These are phyloP conservation scores for Fonsecaea multimorphosa DNA, from an alignment of 2,329 filamentous ascomycete genomes.

Conservation along the genomic window DNA sequence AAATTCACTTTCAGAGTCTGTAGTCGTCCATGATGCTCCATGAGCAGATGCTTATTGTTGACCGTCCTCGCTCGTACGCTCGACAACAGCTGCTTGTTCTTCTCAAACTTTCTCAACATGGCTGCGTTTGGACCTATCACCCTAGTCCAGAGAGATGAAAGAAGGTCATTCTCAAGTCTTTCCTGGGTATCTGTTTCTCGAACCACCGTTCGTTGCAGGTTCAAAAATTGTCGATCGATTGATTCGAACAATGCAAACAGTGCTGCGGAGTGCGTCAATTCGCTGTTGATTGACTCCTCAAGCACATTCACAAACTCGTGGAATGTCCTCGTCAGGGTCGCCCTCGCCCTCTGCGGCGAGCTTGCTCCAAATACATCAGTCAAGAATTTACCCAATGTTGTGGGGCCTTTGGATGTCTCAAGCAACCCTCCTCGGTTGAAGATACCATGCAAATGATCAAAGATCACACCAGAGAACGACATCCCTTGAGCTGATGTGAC, in stretches of 20 bases:
- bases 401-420: conserved; percentile 59
- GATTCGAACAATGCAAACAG: conserved; percentile 90
- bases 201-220: conserved; percentile 81
- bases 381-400: conserved; percentile 70
- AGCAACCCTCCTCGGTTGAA: conserved; percentile 63
- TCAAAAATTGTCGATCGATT: conserved; percentile 88
- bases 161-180: conserved; percentile 77
- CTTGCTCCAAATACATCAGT: conserved; percentile 80
- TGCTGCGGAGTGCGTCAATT: conserved; percentile 78
- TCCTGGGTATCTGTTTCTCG: conserved; percentile 84
- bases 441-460: conserved; percentile 82
- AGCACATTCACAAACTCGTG: conserved; percentile 84
- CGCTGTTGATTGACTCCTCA: conserved; percentile 85
- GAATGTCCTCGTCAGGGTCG: conserved; percentile 83
- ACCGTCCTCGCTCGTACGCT: conserved; percentile 83
- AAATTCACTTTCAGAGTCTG: conserved; percentile 84
- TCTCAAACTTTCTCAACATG: conserved; percentile 86
- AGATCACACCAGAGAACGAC: conserved; percentile 55
- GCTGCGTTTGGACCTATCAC: conserved; percentile 77
- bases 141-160: conserved; percentile 83
- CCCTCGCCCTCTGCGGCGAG: conserved; percentile 77
- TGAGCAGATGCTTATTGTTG: conserved; percentile 82
- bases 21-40: conserved; percentile 84
- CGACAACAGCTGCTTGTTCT: conserved; percentile 79
- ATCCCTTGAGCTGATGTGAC: conserved; percentile 62